These are phyloP conservation scores for Albugo laibachii DNA, from an alignment of 352 stramenopile genomes.

Conservation along the genomic window DNA sequence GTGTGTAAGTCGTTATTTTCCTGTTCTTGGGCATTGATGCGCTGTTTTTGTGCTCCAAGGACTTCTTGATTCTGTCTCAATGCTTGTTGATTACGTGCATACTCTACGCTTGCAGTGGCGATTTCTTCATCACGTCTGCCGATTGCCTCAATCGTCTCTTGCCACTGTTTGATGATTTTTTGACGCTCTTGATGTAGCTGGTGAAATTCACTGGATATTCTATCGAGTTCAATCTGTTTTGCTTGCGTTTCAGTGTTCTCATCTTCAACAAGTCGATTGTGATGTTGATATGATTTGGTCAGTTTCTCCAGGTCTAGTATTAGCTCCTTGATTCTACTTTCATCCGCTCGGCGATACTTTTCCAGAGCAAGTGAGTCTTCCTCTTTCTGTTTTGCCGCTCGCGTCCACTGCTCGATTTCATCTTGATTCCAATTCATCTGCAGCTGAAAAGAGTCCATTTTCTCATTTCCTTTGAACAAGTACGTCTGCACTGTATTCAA, in stretches of 20 bases:
- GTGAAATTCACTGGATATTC: conserved; percentile 87
- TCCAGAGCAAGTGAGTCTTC: conserved; percentile 87
- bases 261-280: conserved; percentile 52
- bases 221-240: conserved; percentile 92
- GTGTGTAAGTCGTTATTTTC: conserved; percentile 70
- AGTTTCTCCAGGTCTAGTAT: conserved; percentile 86
- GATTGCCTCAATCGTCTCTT: conserved; percentile 87
- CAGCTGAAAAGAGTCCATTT: conserved; percentile 91
- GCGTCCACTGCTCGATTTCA: conserved; percentile 93
- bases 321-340: conserved; percentile 90
- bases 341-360: conserved; percentile 85
- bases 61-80: conserved; percentile 39
- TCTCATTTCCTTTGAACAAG: conserved; percentile 84
- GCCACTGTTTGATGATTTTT: conserved; percentile 88
- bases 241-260: conserved; percentile 85
- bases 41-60: conserved; percentile 49
- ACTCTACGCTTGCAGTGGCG: conserved; percentile 75
- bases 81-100: conserved; percentile 34
- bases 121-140: conserved; percentile 86
- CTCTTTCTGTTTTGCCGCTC: conserved; percentile 90
- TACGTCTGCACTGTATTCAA: conserved; percentile 80
- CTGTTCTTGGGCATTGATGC: conserved; percentile 67
- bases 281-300: conserved; percentile 65
- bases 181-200: conserved; percentile 85
- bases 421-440: conserved; percentile 98